Evolutionary conservation across 1,139 yeast species (phyloP).

Genomic region (Nakaseomyces nivariensis): DNA sequence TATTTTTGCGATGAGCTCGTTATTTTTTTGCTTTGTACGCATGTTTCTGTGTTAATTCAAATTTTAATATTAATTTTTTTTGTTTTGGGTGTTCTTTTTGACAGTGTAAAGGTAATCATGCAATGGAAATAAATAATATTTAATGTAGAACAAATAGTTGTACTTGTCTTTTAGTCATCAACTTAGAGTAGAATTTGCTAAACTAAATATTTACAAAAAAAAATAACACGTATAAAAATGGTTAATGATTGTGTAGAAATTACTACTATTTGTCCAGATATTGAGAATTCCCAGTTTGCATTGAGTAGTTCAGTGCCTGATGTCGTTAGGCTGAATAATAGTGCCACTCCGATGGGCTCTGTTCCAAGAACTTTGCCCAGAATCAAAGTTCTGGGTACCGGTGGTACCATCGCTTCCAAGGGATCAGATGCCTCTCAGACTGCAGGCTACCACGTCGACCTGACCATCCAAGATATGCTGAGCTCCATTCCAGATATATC

Average conservation of each 20-base stretch:
- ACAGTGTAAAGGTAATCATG: too few species aligned
- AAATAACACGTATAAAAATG: constrained; percentile 9
- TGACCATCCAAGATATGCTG: constrained; percentile 53
- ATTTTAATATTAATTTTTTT: too few species aligned
- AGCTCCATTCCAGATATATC: constrained; percentile 53
- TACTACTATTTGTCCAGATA: constrained; percentile 27
- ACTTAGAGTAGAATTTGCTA: too few species aligned
- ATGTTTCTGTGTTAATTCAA: too few species aligned
- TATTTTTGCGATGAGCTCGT: too few species aligned
- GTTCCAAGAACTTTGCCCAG: constrained; percentile 24
- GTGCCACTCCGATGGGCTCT: constrained; percentile 10
- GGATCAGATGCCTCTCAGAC: constrained; percentile 48
- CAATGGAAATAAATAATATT: too few species aligned
- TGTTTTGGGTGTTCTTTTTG: too few species aligned
- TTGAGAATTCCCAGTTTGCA: constrained; percentile 25
- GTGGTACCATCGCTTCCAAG: constrained; percentile 66
- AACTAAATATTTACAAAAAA: too few species aligned
- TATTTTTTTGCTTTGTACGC: too few species aligned
- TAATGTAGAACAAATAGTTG: too few species aligned
- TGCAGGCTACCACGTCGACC: constrained; percentile 59
- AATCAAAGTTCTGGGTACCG: constrained; percentile 58
- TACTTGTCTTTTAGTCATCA: too few species aligned
- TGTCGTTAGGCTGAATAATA: background rate
- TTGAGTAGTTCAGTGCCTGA: constrained; percentile 9
- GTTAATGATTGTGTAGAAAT: constrained; percentile 24